A percentile compares a stretch with the other conserved stretches of the same genome.
Conservation (phyloP, 106 monocot species). For the Triglochin maritima region DNA sequence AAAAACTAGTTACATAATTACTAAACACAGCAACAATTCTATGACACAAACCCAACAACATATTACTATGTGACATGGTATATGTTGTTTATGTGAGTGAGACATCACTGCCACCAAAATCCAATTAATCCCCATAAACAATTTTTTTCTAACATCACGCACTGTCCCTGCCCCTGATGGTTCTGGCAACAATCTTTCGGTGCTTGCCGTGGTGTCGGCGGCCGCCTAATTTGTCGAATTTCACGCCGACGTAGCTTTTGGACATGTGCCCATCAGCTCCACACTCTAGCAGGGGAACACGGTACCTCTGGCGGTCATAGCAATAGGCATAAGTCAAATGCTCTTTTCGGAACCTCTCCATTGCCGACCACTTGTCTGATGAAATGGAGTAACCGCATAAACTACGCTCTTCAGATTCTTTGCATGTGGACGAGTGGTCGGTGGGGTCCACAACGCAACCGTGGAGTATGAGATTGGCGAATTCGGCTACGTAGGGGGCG, state of each 20-base stretch:
- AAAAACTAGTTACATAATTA: too few relatives aligned
- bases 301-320: conserved; percentile 44
- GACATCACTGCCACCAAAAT: too few relatives aligned
- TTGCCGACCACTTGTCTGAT: conserved; percentile 21
- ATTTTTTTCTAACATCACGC: too few relatives aligned
- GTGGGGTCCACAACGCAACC: conserved; percentile 26
- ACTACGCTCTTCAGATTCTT: conserved; percentile 6
- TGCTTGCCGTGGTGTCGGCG: conserved; percentile 21
- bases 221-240: conserved; percentile 7
- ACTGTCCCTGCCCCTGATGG: too few relatives aligned
- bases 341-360: conserved; percentile 30
- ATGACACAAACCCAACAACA: too few relatives aligned
- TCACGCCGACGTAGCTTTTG: conserved; percentile 17
- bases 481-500: conserved; percentile 49
- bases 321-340: conserved; percentile 59
- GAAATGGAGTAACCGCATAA: conserved; percentile 24
- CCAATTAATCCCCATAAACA: too few relatives aligned
- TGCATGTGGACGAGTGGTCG: conserved; percentile 18
- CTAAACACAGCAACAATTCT: too few relatives aligned
- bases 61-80: too few relatives aligned
- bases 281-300: conserved; percentile 29
- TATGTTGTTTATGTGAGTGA: too few relatives aligned
- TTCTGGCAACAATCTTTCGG: not conserved
- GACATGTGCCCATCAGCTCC: conserved; percentile 23
- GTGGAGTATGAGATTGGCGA: conserved; percentile 42